Base-by-base conservation (phyloP, 495 filamentous ascomycete genomes). In the Lasiosphaeris hirsuta region DNA sequence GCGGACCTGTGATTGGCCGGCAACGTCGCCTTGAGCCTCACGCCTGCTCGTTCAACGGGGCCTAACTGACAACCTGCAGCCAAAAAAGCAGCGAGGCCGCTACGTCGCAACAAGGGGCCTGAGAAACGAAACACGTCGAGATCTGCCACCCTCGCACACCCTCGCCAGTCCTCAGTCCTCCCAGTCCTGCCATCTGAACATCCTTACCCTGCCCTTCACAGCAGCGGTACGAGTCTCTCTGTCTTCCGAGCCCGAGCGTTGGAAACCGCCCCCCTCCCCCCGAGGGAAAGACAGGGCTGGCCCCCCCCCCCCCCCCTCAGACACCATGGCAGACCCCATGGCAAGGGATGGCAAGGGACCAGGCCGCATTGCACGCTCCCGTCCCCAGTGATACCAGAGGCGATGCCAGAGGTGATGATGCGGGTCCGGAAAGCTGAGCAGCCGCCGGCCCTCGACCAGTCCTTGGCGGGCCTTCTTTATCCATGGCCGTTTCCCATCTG, bases 401-500 rank as follows among this genome's bases (percentile, higher is more conserved):
- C 23, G 23, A 30, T 30, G 23, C 23, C 23, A 30, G 23, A 30
- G 45, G 36, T 61, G 58, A 41, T 39, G 57, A 62, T 56, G 65
- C 63, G 65, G 67, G 60, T 59, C 59, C 69, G 69, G 69, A 71
- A 71, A 52, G 58, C 49, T 45, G 59, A 64, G 54, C 48, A 71
- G 64, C 69, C 69, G 67, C 67, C 54, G 48, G 56, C 45, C 38
- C 40, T 44, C 38, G 18, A 33, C 34, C 44, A 18, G 35, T 18
- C 40, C 67, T 61, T 63, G 58, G 62, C 60, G 14, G 54, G 53
- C 42, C 58, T 54, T 64, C 63, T 65, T 69, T 70, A 72, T 70
- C 54, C 63, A 64, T 52, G 62, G 39, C 50, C 61, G 68, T 73
- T 73, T 75, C 73, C 72, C 72, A 60, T 58, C 54, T 45, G 49